These are phyloP conservation scores for Cucurbitaria berberidis DNA, from an alignment of 2,329 filamentous ascomycete species.

Conservation along the genomic window DNA sequence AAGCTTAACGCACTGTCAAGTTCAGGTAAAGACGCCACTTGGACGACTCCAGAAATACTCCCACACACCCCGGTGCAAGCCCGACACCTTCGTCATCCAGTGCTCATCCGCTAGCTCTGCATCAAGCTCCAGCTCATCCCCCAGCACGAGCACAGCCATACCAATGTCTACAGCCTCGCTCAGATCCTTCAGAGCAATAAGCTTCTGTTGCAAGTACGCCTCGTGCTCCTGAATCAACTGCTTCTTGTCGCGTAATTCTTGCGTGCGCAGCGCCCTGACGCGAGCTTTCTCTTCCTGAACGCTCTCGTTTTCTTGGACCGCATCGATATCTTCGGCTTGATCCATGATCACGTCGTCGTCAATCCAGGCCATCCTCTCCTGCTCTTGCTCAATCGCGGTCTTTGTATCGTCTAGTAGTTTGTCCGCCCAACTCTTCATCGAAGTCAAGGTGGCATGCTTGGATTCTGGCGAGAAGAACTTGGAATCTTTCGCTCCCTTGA, in stretches of 20 bases:
- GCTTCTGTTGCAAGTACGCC: too few species aligned
- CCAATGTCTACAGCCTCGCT: not conserved
- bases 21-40: not conserved
- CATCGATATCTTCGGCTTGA: too few species aligned
- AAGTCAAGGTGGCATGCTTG: not conserved
- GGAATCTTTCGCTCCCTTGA: not conserved
- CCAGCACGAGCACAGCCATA: not conserved
- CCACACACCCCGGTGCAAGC: not conserved
- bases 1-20: too few species aligned
- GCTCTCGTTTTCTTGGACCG: too few species aligned
- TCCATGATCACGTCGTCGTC: too few species aligned
- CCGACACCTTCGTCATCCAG: not conserved
- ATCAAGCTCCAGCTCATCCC: not conserved
- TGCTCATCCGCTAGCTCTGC: not conserved
- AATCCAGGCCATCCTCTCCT: too few species aligned
- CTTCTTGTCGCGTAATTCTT: too few species aligned
- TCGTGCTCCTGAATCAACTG: too few species aligned
- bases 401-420: not conserved
- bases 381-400: too few species aligned
- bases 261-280: too few species aligned
- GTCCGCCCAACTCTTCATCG: not conserved
- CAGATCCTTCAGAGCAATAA: not conserved
- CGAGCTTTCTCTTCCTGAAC: not conserved
- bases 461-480: not conserved
- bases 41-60: slow-evolving; percentile 3